Evolutionary conservation across 352 stramenopile genomes (phyloP), one percentile per base, ranked within the genome.

Genomic region (Thraustochytrium sp.): DNA sequence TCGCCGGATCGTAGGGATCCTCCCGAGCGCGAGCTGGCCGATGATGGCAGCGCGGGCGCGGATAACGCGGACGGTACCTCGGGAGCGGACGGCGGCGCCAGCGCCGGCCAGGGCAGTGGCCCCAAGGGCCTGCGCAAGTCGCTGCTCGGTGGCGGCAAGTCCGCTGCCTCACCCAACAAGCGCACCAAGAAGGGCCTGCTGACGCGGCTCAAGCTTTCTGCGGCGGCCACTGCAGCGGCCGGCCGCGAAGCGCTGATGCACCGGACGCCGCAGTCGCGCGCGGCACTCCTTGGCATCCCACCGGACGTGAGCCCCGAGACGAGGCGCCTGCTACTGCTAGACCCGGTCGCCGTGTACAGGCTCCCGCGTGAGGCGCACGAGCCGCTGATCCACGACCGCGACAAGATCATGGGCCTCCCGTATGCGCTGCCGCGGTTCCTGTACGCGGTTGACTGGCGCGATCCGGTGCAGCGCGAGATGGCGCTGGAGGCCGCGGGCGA

Each of bases 361-460:
- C 73, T 87, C 23, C 40, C 51, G 16, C 31, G n/a, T 16, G 76
- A 84, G 21, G 77, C 84, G n/a, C n/a, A 54, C 34, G 62, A 48
- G 26, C 56, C 86, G 18, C 38, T 88, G n/a, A 87, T 83, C 83
- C 36, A 74, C 21, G 86, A 63, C 48, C 44, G 85, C 40, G 46
- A 86, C 36, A 86, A 86, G 36, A 75, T 97, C 3, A 85, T 85
- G 0, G 86, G 92, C 1, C 46, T 78, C 13, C 89, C 94, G 51
- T 90, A 91, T 0, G 92, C 90, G 34, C 82, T 97, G 5, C 92
- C 93, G 40, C 92, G 91, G 36, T 93, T 96, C 80, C 82, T 97
- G 65, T 86, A 93, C 23, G 93, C 90, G 0, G 91, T 95, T 21
- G 86, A 97, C 56, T 96, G 92, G 91, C 89, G 87, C 40, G 88